phyloP scores from a whole-genome alignment of 805 yeast species.

The Wickerhamomyces strasburgensis region DNA sequence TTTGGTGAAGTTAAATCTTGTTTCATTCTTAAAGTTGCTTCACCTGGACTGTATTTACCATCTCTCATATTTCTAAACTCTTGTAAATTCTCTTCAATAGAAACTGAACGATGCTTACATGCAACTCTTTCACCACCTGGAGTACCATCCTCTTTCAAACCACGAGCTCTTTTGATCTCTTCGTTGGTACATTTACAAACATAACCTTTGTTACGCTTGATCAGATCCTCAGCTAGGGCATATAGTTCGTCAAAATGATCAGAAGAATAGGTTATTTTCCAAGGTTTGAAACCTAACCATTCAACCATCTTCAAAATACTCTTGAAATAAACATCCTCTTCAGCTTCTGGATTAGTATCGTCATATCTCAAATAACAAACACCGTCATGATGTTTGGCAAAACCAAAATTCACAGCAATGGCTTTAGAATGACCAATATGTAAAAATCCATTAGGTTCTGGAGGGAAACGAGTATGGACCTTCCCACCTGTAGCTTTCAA shows the following conservation, averaged over 20 bases:
- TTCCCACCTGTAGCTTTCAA: slow-evolving; percentile 71
- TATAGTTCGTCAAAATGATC: slow-evolving; percentile 91
- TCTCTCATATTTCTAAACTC: slow-evolving; percentile 91
- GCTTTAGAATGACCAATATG: slow-evolving; percentile 99
- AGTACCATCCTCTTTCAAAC: slow-evolving; percentile 85
- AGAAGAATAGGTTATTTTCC: slow-evolving; percentile 91
- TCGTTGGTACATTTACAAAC: slow-evolving; percentile 93
- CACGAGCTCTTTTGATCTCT: slow-evolving; percentile 85
- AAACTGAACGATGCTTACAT: slow-evolving; percentile 67
- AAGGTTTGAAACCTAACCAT: slow-evolving; percentile 95
- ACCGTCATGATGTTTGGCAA: slow-evolving; percentile 82
- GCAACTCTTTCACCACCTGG: slow-evolving; percentile 90
- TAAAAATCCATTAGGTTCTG: slow-evolving; percentile 96
- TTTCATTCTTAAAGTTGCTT: slow-evolving; percentile 95
- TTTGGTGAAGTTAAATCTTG: slow-evolving; percentile 85
- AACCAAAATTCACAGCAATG: slow-evolving; percentile 97
- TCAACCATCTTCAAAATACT: slow-evolving; percentile 78
- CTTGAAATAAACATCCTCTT: slow-evolving; percentile 84
- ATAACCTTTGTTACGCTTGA: slow-evolving; percentile 69
- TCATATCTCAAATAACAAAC: slow-evolving; percentile 89
- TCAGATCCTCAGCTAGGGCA: slow-evolving; percentile 79
- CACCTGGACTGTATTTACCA: slow-evolving; percentile 83
- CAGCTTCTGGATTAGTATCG: slow-evolving; percentile 99
- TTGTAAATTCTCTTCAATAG: slow-evolving; percentile 66
- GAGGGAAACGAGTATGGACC: slow-evolving; percentile 95